Base-by-base conservation (phyloP, 805 yeast species). In the Metschnikowia rubicola region DNA sequence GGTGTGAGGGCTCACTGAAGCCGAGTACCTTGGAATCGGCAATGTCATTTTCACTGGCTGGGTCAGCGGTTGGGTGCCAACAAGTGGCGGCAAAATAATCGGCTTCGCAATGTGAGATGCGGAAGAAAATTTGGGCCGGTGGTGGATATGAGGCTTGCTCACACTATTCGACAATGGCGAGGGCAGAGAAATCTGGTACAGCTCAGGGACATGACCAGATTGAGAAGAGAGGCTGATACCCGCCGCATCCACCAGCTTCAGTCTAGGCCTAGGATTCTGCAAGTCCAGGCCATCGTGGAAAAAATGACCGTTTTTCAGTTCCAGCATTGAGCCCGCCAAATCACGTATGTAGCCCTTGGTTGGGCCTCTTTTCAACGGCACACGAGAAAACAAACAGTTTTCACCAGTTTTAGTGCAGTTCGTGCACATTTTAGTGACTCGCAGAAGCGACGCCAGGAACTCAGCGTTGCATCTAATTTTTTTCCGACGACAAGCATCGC, bases 291-390 rank as follows among this genome's bases (percentile, higher is more conserved):
- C 33, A n/a, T 35, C 37, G 11, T 17, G n/a, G 15, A 26, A 12
- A 4, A 28, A 36, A 26, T 37, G 17, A 30, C 32, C 37, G n/a
- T 32, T 19, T 7, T 49, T 47, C 44, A 29, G 43, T 19, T 37
- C 49, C 46, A 67, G 74, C 31, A 64, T 51, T 52, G 66, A 64
- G 30, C 70, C 74, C 45, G 67, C 74, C 38, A 64, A 56, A 45
- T 71, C 78, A 41, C 75, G 65, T n/a, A 73, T 70, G 53, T 79
- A 83, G 1, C 92, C 92, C 58, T 85, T 86, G 0, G 85, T 75
- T 0, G 95, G 95, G 0, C 95, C 95, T 55, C 95, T 67, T 56
- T 86, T 86, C 61, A 86, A 62, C 0, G 91, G 95, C 2, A 83
- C 74, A 41, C 92, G 70, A 19, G 83, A 82, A 60, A 85, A 86